phyloP scores from a whole-genome alignment of 768 basidiomycete genomes.

The Pilatotrama ljubarskyi region DNA sequence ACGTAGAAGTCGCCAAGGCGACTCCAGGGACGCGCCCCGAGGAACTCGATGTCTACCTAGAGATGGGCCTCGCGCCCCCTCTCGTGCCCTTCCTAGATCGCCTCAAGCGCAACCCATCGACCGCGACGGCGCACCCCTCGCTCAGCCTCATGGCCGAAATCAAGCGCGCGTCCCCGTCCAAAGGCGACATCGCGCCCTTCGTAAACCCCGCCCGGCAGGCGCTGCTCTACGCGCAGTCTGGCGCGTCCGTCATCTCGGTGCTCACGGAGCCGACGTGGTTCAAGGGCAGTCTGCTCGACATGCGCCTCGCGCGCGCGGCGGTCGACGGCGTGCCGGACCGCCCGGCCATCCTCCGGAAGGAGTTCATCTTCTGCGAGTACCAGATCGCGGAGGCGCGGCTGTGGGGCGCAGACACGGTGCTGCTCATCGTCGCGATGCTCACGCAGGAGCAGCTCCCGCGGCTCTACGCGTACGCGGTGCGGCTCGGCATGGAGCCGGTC shows the following conservation, averaged over 20 bases:
- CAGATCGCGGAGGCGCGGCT: conserved; percentile 93
- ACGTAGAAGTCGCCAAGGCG: conserved; percentile 74
- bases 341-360: conserved; percentile 95
- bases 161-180: conserved; percentile 96
- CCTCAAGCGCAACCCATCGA: conserved; percentile 43
- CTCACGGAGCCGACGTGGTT: conserved; percentile 99
- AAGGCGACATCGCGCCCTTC: conserved; percentile 84
- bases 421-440: conserved; percentile 98
- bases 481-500: conserved; percentile 94
- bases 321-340: conserved; percentile 84
- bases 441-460: conserved; percentile 63
- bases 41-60: conserved; percentile 77
- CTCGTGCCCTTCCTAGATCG: conserved; percentile 73
- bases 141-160: conserved; percentile 82
- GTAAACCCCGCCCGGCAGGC: conserved; percentile 88
- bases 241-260: conserved; percentile 95
- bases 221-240: conserved; percentile 86
- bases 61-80: conserved; percentile 82
- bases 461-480: conserved; percentile 77
- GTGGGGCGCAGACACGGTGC: conserved; percentile 93
- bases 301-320: conserved; percentile 86
- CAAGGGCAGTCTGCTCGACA: conserved; percentile 89
- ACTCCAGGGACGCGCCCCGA: conserved; percentile 73
- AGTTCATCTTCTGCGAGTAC: conserved; percentile 94
- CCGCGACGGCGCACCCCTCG: conserved; percentile 35